Conservation (phyloP, 1,284 basidiomycete genomes). For the Melampsora larici-populina region DNA sequence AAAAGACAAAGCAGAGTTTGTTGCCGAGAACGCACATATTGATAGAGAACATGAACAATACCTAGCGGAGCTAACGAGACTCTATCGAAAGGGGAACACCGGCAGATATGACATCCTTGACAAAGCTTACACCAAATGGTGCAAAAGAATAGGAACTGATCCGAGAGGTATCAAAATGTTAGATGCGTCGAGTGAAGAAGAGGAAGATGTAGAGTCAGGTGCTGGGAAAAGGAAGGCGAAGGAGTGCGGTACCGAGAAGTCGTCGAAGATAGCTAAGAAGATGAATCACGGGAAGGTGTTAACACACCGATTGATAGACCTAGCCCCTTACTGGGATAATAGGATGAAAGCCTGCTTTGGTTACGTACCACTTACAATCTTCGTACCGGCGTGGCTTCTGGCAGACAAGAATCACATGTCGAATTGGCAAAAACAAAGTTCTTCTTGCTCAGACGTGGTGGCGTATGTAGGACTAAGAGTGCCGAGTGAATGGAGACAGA, state of each 20-base stretch:
- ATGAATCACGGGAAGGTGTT: neutral
- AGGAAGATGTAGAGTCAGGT: neutral
- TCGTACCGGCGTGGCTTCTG: neutral
- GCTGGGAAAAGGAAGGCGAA: neutral
- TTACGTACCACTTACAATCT: too few relatives aligned
- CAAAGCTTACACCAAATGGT: neutral
- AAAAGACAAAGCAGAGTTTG: too few relatives aligned
- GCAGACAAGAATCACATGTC: neutral
- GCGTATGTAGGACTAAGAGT: neutral
- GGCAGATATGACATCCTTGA: neutral
- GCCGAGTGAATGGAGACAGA: too few relatives aligned
- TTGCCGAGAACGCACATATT: too few relatives aligned
- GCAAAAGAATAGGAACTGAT: neutral
- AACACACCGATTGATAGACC: neutral
- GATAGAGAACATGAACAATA: too few relatives aligned
- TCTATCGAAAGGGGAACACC: neutral
- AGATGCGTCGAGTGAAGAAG: neutral
- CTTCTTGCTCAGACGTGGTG: neutral
- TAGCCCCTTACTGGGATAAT: neutral
- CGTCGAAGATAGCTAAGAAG: neutral
- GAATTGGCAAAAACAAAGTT: neutral
- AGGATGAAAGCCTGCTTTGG: too few relatives aligned
- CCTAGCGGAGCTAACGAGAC: neutral
- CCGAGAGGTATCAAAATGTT: neutral
- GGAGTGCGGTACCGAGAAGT: neutral